phyloP scores from a whole-genome alignment of 495 filamentous ascomycete genomes.

The Neurospora hispaniola region DNA sequence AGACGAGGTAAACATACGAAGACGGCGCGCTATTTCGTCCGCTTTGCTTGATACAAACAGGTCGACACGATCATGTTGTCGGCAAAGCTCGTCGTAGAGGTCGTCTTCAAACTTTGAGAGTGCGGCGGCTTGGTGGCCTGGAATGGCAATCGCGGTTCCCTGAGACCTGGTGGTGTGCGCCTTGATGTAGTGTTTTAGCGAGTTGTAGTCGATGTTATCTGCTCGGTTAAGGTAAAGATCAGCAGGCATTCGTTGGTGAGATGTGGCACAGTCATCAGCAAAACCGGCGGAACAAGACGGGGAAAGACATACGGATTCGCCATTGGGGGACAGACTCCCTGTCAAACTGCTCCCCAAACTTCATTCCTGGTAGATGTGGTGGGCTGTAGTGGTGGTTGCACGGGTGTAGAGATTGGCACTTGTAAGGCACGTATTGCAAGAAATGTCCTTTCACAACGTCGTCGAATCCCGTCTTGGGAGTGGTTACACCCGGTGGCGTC shows the following conservation, averaged over 20 bases:
- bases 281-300: not conserved
- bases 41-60: slow-evolving; percentile 63
- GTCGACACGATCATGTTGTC: slow-evolving; percentile 56
- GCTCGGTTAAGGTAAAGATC: not conserved
- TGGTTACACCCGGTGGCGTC: not conserved
- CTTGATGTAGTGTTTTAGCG: slow-evolving; percentile 65
- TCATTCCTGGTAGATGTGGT: slow-evolving; percentile 36
- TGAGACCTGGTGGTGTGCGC: slow-evolving; percentile 50
- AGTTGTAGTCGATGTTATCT: slow-evolving; percentile 70
- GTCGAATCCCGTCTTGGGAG: not conserved
- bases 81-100: slow-evolving; percentile 49
- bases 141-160: slow-evolving; percentile 54
- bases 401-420: not conserved
- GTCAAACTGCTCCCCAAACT: slow-evolving; percentile 66
- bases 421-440: not conserved
- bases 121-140: slow-evolving; percentile 43
- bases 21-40: slow-evolving; percentile 52
- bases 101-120: slow-evolving; percentile 49
- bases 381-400: not conserved
- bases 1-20: slow-evolving; percentile 32
- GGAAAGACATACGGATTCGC: slow-evolving; percentile 57
- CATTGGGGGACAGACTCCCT: slow-evolving; percentile 79
- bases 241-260: not conserved
- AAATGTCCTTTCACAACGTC: not conserved
- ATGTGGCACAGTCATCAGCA: not conserved